Evolutionary conservation across 768 basidiomycete genomes (phyloP).

Genomic region (Obba rivulosa): DNA sequence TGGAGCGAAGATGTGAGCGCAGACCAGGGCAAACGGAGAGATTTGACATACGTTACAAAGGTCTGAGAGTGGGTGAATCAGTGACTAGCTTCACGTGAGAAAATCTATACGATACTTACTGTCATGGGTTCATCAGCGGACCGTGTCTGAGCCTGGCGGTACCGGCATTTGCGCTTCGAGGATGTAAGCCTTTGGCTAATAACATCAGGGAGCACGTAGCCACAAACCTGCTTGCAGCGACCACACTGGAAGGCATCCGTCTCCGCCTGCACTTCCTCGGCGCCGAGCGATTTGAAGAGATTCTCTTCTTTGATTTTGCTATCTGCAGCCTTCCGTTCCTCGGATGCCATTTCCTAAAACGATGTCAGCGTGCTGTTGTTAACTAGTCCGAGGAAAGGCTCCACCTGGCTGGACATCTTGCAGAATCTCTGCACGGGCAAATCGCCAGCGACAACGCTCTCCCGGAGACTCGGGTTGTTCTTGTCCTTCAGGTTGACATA

Average conservation of each 20-base stretch:
- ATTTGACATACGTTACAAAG: slow-evolving; percentile 68
- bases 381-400: too few relatives aligned
- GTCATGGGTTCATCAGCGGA: slow-evolving; percentile 99
- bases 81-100: slow-evolving; percentile 1
- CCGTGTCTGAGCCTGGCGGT: slow-evolving; percentile 94
- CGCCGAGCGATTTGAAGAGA: slow-evolving; percentile 85
- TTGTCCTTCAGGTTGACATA: slow-evolving; percentile 96
- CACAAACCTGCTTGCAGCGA: slow-evolving; percentile 92
- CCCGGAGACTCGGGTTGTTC: slow-evolving; percentile 81
- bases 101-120: slow-evolving; percentile 36
- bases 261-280: slow-evolving; percentile 86
- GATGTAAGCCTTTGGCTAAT: not conserved
- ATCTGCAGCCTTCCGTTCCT: slow-evolving; percentile 82
- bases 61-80: slow-evolving; percentile 41
- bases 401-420: slow-evolving; percentile 77
- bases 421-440: slow-evolving; percentile 64
- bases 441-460: slow-evolving; percentile 81
- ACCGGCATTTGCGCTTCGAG: slow-evolving; percentile 73
- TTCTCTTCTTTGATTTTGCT: slow-evolving; percentile 80
- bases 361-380: not conserved
- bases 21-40: not conserved
- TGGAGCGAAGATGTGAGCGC: slow-evolving; percentile 16
- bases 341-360: slow-evolving; percentile 89
- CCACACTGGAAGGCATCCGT: slow-evolving; percentile 98
- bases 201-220: slow-evolving; percentile 22